These are phyloP conservation scores for Rhipidocladum racemiflorum DNA, from an alignment of 176 grass and related monocot species.

Conservation along the genomic window DNA sequence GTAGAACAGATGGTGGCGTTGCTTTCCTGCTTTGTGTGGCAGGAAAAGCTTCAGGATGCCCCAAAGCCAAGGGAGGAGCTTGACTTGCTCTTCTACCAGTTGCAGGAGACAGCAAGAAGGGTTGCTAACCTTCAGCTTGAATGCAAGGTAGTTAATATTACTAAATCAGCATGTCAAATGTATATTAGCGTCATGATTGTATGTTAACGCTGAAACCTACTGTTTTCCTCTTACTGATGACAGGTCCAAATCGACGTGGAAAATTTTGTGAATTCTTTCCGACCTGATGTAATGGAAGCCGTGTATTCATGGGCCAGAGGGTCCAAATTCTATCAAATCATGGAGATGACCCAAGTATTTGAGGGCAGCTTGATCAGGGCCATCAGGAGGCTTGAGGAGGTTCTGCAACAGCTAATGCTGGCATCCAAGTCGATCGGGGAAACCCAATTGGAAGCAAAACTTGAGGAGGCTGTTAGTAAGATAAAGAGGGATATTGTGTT, in stretches of 20 bases:
- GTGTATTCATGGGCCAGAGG: conserved; percentile 84
- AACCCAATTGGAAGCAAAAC: conserved; percentile 68
- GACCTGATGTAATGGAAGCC: conserved; percentile 84
- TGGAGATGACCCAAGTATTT: conserved; percentile 85
- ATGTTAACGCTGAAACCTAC: not conserved
- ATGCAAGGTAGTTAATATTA: conserved; percentile 70
- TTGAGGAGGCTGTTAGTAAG: conserved; percentile 73
- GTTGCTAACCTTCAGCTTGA: conserved; percentile 61
- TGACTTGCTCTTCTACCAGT: conserved; percentile 53
- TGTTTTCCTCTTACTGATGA: not conserved
- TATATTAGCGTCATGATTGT: not conserved
- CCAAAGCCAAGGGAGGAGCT: conserved; percentile 85
- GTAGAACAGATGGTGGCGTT: conserved; percentile 88
- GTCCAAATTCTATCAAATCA: conserved; percentile 81
- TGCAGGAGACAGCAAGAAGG: conserved; percentile 48
- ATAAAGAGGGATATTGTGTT: conserved; percentile 72
- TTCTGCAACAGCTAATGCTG: conserved; percentile 89
- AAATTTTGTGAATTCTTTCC: conserved; percentile 74
- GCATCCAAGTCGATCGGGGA: conserved; percentile 83
- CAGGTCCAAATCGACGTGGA: conserved; percentile 90
- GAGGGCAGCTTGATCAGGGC: conserved; percentile 96
- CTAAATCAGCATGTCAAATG: not conserved
- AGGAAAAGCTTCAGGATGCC: conserved; percentile 81
- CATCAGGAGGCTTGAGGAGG: conserved; percentile 83
- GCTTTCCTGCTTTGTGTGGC: conserved; percentile 94